Evolutionary conservation across 768 basidiomycete species (phyloP).

Genomic region (Termitomyces bulborhizus): DNA sequence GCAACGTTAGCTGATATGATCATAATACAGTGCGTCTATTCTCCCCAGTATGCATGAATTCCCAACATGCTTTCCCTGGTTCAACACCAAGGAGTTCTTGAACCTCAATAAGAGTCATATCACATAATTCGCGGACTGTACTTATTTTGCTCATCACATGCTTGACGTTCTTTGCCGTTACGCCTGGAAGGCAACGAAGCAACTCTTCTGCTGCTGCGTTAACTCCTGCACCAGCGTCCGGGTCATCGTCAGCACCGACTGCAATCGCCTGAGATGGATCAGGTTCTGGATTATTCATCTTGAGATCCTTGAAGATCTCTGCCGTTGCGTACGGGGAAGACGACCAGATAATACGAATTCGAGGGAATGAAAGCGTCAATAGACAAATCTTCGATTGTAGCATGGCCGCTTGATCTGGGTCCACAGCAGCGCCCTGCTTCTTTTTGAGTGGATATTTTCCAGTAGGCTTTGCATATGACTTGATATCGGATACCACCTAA

Average conservation of each 20-base stretch:
- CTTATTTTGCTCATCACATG: conserved; percentile 79
- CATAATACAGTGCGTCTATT: background rate
- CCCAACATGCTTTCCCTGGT: conserved; percentile 72
- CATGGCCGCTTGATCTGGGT: conserved; percentile 32
- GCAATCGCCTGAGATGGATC: conserved; percentile 69
- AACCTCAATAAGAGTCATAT: conserved; percentile 51
- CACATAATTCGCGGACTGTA: conserved; percentile 72
- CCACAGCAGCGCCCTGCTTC: conserved; percentile 25
- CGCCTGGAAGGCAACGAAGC: conserved; percentile 74
- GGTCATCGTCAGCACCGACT: conserved; percentile 76
- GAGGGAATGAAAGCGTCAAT: conserved; percentile 84
- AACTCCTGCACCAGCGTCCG: conserved; percentile 58
- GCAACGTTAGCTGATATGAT: background rate
- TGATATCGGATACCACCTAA: conserved; percentile 60
- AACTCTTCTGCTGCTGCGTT: conserved; percentile 81
- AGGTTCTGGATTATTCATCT: conserved; percentile 73
- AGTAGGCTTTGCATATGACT: conserved; percentile 57
- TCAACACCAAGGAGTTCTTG: conserved; percentile 76
- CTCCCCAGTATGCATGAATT: conserved; percentile 78
- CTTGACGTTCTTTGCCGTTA: conserved; percentile 78
- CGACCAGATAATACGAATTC: conserved; percentile 94
- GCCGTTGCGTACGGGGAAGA: conserved; percentile 91
- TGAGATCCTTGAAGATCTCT: conserved; percentile 91
- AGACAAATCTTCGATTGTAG: conserved; percentile 93
- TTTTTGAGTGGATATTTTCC: conserved; percentile 54